These are phyloP conservation scores for Cercospora canescens DNA, from an alignment of 2,329 filamentous ascomycete species.

Conservation along the genomic window DNA sequence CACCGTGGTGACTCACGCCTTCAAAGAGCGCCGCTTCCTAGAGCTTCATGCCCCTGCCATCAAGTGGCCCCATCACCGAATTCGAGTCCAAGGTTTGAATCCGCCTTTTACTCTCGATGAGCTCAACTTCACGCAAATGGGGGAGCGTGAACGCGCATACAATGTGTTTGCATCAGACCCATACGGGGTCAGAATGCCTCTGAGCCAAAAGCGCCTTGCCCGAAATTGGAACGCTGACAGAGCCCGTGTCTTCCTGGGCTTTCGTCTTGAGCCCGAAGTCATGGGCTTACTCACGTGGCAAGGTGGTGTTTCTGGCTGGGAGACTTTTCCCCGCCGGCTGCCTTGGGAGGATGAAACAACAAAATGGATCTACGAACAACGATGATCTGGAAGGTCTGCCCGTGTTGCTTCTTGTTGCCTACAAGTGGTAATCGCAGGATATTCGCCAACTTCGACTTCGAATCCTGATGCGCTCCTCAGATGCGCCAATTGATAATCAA, in stretches of 20 bases:
- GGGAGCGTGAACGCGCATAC: conserved; percentile 41
- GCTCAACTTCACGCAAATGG: conserved; percentile 37
- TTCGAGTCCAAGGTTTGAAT: conserved; percentile 48
- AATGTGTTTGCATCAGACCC: conserved; percentile 41
- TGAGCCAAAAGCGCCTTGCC: conserved; percentile 41
- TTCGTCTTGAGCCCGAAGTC: conserved; percentile 25
- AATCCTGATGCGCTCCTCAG: neutral
- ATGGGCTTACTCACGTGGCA: conserved; percentile 30
- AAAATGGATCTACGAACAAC: conserved; percentile 13
- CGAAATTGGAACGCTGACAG: conserved; percentile 41
- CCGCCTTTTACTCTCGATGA: conserved; percentile 43
- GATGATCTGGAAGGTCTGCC: neutral
- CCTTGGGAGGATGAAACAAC: conserved; percentile 29
- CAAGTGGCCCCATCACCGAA: conserved; percentile 42
- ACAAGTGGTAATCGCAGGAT: neutral
- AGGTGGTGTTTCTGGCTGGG: conserved; percentile 30
- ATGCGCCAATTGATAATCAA: neutral
- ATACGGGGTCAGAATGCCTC: conserved; percentile 38
- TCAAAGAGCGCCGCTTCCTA: conserved; percentile 48
- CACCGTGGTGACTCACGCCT: conserved; percentile 49
- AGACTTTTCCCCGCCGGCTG: conserved; percentile 27
- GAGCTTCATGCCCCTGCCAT: conserved; percentile 43
- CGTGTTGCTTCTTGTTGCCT: neutral
- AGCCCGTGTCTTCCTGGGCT: conserved; percentile 23
- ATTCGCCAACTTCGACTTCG: neutral